Percentiles rank a stretch among this genome's conserved stretches.
phyloP scores from a whole-genome alignment of 768 basidiomycete genomes.

The Agaricus subrufescens region DNA sequence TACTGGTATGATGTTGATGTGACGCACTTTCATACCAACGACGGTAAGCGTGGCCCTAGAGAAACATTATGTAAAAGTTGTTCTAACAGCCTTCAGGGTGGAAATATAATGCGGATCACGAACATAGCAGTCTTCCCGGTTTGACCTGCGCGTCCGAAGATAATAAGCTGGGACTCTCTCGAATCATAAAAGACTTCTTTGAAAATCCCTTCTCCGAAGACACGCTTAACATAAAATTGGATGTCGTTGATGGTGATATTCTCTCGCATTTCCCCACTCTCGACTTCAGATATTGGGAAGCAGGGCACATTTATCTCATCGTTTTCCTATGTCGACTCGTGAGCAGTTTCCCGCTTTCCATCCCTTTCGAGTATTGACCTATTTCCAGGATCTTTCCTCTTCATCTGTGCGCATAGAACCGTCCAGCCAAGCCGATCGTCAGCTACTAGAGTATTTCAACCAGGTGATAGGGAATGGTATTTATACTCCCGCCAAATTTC shows the following conservation, averaged over 20 bases:
- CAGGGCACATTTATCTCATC: too few species aligned
- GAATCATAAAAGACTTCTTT: too few species aligned
- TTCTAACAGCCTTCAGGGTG: background rate
- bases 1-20: background rate
- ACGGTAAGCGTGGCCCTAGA: background rate
- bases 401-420: background rate
- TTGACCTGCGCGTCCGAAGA: background rate
- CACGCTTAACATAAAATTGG: too few species aligned
- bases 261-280: too few species aligned
- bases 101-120: background rate
- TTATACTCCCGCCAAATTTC: background rate
- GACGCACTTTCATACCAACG: background rate
- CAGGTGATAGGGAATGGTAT: background rate
- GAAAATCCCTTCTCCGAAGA: too few species aligned
- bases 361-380: background rate
- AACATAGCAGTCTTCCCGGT: background rate
- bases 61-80: background rate
- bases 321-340: too few species aligned
- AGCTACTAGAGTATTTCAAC: background rate
- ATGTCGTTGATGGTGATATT: too few species aligned
- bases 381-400: background rate
- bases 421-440: background rate
- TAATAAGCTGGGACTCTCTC: background rate
- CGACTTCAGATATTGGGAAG: too few species aligned
- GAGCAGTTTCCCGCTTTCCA: too few species aligned